Conservation (phyloP, 2,329 filamentous ascomycete species). For the Geosmithia putterillii region DNA sequence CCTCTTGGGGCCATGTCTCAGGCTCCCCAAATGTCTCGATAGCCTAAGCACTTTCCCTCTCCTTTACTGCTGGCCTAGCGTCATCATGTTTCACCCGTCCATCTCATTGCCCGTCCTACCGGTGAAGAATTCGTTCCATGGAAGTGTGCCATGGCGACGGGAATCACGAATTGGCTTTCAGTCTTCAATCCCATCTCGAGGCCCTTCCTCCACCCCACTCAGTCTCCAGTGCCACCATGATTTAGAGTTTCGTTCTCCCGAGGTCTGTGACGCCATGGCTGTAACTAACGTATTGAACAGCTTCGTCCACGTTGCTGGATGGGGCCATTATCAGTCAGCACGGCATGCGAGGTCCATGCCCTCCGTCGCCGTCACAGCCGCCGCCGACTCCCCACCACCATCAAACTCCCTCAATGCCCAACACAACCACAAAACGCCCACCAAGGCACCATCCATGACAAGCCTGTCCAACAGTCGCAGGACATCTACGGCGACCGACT, state of each 20-base stretch:
- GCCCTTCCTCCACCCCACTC: not conserved
- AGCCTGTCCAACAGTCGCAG: slow-evolving; percentile 15
- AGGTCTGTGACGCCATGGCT: slow-evolving; percentile 1
- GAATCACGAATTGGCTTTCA: not conserved
- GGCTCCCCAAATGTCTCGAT: not conserved
- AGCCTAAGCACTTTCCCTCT: not conserved
- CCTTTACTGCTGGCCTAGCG: not conserved
- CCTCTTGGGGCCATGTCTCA: not conserved
- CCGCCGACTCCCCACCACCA: not conserved
- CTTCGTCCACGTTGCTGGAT: slow-evolving; percentile 41
- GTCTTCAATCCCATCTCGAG: not conserved
- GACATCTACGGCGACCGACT: slow-evolving; percentile 20
- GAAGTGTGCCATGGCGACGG: too few relatives aligned
- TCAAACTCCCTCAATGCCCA: slow-evolving; percentile 6
- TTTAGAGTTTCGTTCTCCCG: not conserved
- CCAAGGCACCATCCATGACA: slow-evolving; percentile 24
- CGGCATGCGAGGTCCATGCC: slow-evolving; percentile 40
- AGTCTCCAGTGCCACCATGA: not conserved
- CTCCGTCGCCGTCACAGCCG: slow-evolving; percentile 26
- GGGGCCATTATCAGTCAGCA: slow-evolving; percentile 28
- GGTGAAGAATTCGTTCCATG: not conserved
- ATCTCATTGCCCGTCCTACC: not conserved
- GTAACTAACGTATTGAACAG: slow-evolving; percentile 18
- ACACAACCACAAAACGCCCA: slow-evolving; percentile 18
- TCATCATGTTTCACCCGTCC: not conserved